These are phyloP conservation scores for Salix suchowensis DNA, from an alignment of 345 rosid species.

Conservation along the genomic window DNA sequence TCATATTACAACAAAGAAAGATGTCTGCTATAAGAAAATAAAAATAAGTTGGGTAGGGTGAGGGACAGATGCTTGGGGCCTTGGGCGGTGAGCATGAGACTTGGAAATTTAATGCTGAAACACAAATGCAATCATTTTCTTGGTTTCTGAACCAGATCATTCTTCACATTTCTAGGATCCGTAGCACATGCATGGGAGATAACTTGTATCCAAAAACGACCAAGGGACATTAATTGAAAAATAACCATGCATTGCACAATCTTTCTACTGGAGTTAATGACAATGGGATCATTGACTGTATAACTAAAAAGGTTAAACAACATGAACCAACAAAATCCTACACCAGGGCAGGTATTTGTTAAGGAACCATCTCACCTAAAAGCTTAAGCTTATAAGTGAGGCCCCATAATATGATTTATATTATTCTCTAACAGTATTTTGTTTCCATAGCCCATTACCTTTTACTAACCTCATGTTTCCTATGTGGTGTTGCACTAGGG, in stretches of 20 bases:
- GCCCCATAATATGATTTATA: too few relatives aligned
- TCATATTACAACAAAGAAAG: background rate
- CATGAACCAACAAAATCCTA: background rate
- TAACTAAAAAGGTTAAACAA: background rate
- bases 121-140: background rate
- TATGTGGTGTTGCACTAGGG: background rate
- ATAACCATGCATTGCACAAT: background rate
- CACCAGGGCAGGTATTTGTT: background rate
- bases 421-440: too few relatives aligned
- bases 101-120: background rate
- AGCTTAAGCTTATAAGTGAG: too few relatives aligned
- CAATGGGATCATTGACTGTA: background rate
- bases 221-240: background rate
- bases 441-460: background rate
- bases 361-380: too few relatives aligned
- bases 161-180: background rate
- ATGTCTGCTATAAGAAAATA: background rate
- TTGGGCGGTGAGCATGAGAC: background rate
- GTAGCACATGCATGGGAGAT: background rate
- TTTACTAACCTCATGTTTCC: background rate
- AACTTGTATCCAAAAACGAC: background rate
- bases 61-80: background rate
- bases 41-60: background rate
- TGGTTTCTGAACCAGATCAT: background rate
- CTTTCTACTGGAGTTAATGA: background rate